A percentile compares a stretch with the other conserved stretches of the same genome.
These are phyloP conservation scores for Artomyces pyxidatus DNA, from an alignment of 768 basidiomycete species.

Conservation along the genomic window DNA sequence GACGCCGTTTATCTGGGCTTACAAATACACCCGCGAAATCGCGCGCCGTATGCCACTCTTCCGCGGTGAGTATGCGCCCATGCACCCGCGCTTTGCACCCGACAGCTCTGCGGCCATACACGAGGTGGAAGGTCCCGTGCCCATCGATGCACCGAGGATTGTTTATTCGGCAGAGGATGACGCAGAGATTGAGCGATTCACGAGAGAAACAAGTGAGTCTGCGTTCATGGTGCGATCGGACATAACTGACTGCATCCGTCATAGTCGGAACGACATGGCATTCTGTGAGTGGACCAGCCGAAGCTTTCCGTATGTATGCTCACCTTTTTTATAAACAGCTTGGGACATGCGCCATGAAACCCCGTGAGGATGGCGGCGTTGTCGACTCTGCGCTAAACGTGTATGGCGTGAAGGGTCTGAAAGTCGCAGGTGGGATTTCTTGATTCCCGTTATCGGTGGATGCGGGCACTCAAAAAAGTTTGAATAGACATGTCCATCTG, in stretches of 20 bases:
- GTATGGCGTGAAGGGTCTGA: conserved; percentile 47
- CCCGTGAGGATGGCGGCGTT: conserved; percentile 46
- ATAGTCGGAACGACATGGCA: conserved; percentile 27
- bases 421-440: conserved; percentile 31
- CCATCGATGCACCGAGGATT: conserved; percentile 21
- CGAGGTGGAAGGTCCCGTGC: conserved; percentile 14
- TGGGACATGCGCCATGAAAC: conserved; percentile 65
- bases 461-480: background rate
- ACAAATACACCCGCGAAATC: conserved; percentile 49
- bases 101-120: conserved; percentile 20
- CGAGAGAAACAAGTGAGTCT: conserved; percentile 15
- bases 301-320: background rate
- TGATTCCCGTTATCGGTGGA: background rate
- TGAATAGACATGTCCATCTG: conserved; percentile 28
- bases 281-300: conserved; percentile 18
- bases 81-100: conserved; percentile 24
- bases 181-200: conserved; percentile 24
- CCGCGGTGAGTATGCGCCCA: conserved; percentile 23
- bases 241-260: background rate
- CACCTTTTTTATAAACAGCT: conserved; percentile 21
- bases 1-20: conserved; percentile 38
- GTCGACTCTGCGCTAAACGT: conserved; percentile 53
- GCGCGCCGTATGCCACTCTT: conserved; percentile 42
- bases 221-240: background rate
- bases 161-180: conserved; percentile 26